Evolutionary conservation across 108 stramenopile species (phyloP).

Genomic region (Conticribra guillardii): DNA sequence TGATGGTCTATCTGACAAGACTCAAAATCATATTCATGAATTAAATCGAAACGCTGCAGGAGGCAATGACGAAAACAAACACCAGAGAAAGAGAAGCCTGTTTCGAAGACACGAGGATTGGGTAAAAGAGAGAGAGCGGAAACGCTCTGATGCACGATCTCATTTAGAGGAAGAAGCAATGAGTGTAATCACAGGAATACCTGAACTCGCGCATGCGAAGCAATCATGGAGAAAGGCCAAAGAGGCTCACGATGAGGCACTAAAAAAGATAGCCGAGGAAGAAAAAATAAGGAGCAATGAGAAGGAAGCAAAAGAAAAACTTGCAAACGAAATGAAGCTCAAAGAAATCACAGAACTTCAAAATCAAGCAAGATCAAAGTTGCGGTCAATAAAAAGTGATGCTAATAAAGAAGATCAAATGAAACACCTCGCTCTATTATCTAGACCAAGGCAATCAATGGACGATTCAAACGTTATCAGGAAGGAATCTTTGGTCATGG

Average conservation of each 20-base stretch:
- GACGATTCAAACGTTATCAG: not conserved
- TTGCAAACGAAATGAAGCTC: constrained; percentile 14
- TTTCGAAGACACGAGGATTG: constrained; percentile 33
- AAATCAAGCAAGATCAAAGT: constrained; percentile 12
- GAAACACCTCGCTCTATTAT: constrained; percentile 24
- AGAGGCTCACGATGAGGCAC: constrained; percentile 33
- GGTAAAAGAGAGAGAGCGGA: constrained; percentile 34
- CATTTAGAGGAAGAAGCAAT: constrained; percentile 24
- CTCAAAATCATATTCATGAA: not conserved
- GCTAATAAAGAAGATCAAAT: constrained; percentile 31
- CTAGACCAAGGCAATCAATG: constrained; percentile 23
- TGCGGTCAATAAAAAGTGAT: constrained; percentile 9
- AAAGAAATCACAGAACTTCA: constrained; percentile 16
- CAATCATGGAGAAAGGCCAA: constrained; percentile 40
- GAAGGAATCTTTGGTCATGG: constrained; percentile 1
- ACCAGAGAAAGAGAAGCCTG: constrained; percentile 1
- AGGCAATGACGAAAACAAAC: constrained; percentile 1
- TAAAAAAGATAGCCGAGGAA: constrained; percentile 25
- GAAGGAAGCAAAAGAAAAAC: constrained; percentile 25
- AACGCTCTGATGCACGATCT: constrained; percentile 18
- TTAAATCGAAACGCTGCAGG: not conserved
- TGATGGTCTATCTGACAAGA: constrained; percentile 12
- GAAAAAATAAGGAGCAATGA: constrained; percentile 16
- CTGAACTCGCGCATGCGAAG: constrained; percentile 17
- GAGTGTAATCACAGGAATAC: constrained; percentile 36